Evolutionary conservation across 345 rosid species (phyloP).

Genomic region (Pugionium dolabratum): DNA sequence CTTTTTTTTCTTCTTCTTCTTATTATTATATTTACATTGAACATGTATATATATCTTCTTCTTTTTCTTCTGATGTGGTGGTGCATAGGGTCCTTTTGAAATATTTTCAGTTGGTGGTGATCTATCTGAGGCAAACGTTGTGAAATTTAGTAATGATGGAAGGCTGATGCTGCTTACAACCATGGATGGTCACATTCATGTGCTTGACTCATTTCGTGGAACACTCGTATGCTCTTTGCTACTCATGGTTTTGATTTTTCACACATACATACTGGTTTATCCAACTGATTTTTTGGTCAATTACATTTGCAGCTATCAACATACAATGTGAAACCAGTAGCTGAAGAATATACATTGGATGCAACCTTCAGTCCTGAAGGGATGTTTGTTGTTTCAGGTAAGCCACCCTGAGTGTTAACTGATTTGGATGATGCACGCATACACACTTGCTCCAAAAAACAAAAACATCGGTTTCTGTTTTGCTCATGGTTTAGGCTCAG

Average conservation of each 20-base stretch:
- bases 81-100: constrained; percentile 78
- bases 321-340: constrained; percentile 81
- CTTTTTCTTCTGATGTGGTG: background rate
- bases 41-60: background rate
- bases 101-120: constrained; percentile 89
- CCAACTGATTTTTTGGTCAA: background rate
- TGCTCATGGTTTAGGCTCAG: constrained; percentile 58
- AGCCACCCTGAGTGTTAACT: background rate
- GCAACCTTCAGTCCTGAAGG: constrained; percentile 99
- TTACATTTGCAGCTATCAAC: constrained; percentile 60
- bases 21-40: background rate
- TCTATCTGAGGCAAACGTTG: constrained; percentile 77
- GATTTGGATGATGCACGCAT: background rate
- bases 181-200: constrained; percentile 83
- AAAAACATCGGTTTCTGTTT: constrained; percentile 1
- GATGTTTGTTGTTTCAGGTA: constrained; percentile 89
- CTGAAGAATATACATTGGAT: constrained; percentile 76
- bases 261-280: background rate
- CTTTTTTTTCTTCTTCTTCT: background rate
- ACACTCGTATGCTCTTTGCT: constrained; percentile 52
- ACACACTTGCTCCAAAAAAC: background rate
- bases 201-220: constrained; percentile 91
- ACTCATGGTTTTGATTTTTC: background rate
- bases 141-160: constrained; percentile 90
- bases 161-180: constrained; percentile 94